Evolutionary conservation across 768 basidiomycete genomes (phyloP).

Genomic region (Mycena belliarum): DNA sequence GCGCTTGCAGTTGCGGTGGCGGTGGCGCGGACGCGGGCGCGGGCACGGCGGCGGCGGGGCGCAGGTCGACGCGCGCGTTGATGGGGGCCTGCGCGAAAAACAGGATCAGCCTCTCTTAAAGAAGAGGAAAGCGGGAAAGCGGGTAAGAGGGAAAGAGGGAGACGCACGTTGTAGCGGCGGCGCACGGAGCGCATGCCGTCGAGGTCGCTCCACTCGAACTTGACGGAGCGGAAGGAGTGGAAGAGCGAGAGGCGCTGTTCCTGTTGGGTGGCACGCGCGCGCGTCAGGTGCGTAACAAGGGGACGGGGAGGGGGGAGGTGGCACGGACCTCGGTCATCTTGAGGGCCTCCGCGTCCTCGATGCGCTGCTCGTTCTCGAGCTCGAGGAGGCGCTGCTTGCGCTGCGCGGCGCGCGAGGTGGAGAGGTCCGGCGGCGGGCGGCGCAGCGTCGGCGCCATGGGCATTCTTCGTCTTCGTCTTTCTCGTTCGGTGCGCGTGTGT

Average conservation of each 20-base stretch:
- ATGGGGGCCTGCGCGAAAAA: not conserved
- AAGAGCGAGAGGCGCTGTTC: slow-evolving; percentile 29
- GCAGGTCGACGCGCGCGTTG: not conserved
- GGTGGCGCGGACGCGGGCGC: not conserved
- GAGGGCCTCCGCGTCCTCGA: slow-evolving; percentile 57
- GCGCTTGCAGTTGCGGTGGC: too few species aligned
- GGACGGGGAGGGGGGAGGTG: too few species aligned
- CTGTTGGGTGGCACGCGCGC: too few species aligned
- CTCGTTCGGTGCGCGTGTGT: too few species aligned
- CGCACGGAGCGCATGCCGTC: slow-evolving; percentile 48
- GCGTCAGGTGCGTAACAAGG: too few species aligned
- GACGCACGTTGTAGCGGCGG: slow-evolving; percentile 17
- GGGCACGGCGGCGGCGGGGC: not conserved
- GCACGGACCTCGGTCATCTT: slow-evolving; percentile 54
- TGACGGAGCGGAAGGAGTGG: slow-evolving; percentile 53
- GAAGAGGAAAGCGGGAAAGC: not conserved
- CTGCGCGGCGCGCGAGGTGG: slow-evolving; percentile 41
- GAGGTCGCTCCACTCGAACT: slow-evolving; percentile 62
- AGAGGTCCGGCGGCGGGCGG: slow-evolving; percentile 20
- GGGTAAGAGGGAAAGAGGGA: not conserved
- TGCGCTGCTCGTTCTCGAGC: slow-evolving; percentile 52
- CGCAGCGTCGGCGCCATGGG: slow-evolving; percentile 17
- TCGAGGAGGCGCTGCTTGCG: slow-evolving; percentile 49
- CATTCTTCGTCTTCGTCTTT: not conserved
- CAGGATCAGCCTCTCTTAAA: too few species aligned